Conservation (phyloP, 495 filamentous ascomycete species). For the Trypethelium eluteriae region DNA sequence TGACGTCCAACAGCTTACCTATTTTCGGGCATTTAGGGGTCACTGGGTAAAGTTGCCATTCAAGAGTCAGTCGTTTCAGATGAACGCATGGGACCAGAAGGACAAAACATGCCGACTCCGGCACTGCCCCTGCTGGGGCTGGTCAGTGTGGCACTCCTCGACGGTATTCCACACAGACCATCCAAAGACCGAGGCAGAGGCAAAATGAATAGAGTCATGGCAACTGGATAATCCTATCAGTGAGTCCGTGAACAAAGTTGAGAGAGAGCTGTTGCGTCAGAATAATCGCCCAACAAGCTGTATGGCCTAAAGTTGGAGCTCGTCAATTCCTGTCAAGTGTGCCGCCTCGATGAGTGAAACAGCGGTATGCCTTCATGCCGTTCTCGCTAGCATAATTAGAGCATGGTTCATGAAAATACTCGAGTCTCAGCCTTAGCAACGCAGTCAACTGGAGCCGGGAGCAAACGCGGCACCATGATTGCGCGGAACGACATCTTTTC, state of each 20-base stretch:
- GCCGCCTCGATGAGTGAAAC: slow-evolving; percentile 1
- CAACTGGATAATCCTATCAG: too few species aligned
- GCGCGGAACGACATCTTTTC: background rate
- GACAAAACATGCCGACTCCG: background rate
- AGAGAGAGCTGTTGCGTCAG: too few species aligned
- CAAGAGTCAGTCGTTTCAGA: slow-evolving; percentile 7
- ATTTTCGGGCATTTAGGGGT: background rate
- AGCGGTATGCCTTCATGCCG: slow-evolving; percentile 8
- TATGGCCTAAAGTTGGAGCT: background rate
- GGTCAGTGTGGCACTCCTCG: background rate
- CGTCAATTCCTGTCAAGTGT: slow-evolving; percentile 3
- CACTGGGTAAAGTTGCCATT: slow-evolving; percentile 5
- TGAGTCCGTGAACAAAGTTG: too few species aligned
- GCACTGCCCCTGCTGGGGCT: background rate
- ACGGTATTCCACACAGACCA: too few species aligned
- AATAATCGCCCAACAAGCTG: background rate
- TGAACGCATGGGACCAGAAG: background rate
- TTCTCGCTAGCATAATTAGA: background rate
- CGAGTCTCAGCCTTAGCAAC: slow-evolving; percentile 1
- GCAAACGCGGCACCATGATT: background rate
- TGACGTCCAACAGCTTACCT: background rate
- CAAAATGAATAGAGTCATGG: too few species aligned
- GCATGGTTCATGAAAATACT: background rate
- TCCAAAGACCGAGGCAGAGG: too few species aligned
- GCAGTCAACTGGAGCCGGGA: background rate